These are phyloP conservation scores for Amyloporia xantha DNA, from an alignment of 768 basidiomycete genomes.

Conservation along the genomic window DNA sequence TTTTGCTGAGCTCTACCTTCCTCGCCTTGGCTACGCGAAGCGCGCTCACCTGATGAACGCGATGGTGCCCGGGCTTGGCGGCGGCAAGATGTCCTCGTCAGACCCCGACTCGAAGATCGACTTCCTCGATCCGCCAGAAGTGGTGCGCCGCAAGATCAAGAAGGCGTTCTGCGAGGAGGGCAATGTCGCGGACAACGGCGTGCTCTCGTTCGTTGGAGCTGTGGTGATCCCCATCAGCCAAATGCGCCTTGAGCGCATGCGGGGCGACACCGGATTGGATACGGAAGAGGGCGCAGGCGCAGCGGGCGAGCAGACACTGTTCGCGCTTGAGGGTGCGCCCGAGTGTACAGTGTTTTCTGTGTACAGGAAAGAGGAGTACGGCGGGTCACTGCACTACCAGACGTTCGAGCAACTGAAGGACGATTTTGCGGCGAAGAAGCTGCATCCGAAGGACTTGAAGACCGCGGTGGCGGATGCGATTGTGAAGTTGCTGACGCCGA, in stretches of 20 bases:
- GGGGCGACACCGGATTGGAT: slow-evolving; percentile 38
- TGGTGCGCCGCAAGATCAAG: slow-evolving; percentile 84
- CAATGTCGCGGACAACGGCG: slow-evolving; percentile 79
- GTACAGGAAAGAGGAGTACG: slow-evolving; percentile 70
- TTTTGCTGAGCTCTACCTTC: slow-evolving; percentile 94
- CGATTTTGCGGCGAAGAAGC: slow-evolving; percentile 66
- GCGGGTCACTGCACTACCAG: slow-evolving; percentile 72
- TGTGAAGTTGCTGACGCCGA: slow-evolving; percentile 68
- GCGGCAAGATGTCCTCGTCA: slow-evolving; percentile 97
- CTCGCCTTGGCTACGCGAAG: slow-evolving; percentile 86
- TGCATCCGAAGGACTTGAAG: slow-evolving; percentile 93
- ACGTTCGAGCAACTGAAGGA: slow-evolving; percentile 58
- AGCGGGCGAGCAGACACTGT: slow-evolving; percentile 51
- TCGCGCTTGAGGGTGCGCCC: slow-evolving; percentile 64
- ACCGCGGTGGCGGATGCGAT: slow-evolving; percentile 66
- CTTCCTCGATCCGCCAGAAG: slow-evolving; percentile 84
- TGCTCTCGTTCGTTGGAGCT: slow-evolving; percentile 77
- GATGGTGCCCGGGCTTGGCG: slow-evolving; percentile 93
- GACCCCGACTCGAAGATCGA: slow-evolving; percentile 98
- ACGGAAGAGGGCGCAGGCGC: slow-evolving; percentile 39
- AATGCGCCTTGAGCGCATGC: slow-evolving; percentile 54
- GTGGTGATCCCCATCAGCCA: slow-evolving; percentile 87
- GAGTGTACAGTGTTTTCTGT: slow-evolving; percentile 79
- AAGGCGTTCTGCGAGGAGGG: slow-evolving; percentile 93
- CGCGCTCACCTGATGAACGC: slow-evolving; percentile 97